Conservation (phyloP, 75 land plant species). For the Chamaecyparis obtusa region DNA sequence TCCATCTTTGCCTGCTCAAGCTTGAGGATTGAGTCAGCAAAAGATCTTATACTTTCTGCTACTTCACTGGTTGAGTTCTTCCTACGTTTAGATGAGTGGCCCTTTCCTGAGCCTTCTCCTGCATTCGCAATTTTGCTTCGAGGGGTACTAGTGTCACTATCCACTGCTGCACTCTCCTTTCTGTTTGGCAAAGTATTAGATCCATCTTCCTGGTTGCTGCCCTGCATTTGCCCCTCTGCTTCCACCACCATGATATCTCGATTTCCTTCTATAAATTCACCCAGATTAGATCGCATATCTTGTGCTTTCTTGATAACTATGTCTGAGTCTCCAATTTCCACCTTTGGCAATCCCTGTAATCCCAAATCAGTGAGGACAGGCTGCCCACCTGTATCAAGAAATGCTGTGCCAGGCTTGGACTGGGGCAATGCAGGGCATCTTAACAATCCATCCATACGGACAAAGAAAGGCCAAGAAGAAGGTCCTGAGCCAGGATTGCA, state of each 20-base stretch:
- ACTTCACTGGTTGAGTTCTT: slow-evolving; percentile 22
- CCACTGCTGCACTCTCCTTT: slow-evolving; percentile 13
- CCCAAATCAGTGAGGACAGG: slow-evolving; percentile 21
- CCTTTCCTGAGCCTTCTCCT: slow-evolving; percentile 16
- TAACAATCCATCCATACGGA: slow-evolving; percentile 33
- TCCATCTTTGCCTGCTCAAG: slow-evolving; percentile 35
- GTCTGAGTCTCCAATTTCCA: slow-evolving; percentile 17
- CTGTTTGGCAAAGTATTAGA: slow-evolving; percentile 21
- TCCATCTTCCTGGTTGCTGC: slow-evolving; percentile 25
- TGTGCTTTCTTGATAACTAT: not conserved
- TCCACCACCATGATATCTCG: not conserved
- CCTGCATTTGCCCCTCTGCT: slow-evolving; percentile 18
- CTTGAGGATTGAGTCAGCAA: slow-evolving; percentile 28
- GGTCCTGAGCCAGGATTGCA: slow-evolving; percentile 14
- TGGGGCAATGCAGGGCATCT: slow-evolving; percentile 9
- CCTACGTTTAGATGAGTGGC: slow-evolving; percentile 7
- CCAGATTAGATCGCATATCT: slow-evolving; percentile 7
- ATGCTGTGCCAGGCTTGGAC: slow-evolving; percentile 7
- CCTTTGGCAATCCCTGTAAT: slow-evolving; percentile 16
- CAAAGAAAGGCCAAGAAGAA: slow-evolving; percentile 33
- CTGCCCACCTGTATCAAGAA: slow-evolving; percentile 8
- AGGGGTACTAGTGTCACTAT: slow-evolving; percentile 21
- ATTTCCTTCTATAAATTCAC: slow-evolving; percentile 8
- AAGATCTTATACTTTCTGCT: slow-evolving; percentile 22
- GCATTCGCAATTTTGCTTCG: slow-evolving; percentile 19